These are phyloP conservation scores for Fusarium sp. DNA, from an alignment of 2,329 filamentous ascomycete species.

Conservation along the genomic window DNA sequence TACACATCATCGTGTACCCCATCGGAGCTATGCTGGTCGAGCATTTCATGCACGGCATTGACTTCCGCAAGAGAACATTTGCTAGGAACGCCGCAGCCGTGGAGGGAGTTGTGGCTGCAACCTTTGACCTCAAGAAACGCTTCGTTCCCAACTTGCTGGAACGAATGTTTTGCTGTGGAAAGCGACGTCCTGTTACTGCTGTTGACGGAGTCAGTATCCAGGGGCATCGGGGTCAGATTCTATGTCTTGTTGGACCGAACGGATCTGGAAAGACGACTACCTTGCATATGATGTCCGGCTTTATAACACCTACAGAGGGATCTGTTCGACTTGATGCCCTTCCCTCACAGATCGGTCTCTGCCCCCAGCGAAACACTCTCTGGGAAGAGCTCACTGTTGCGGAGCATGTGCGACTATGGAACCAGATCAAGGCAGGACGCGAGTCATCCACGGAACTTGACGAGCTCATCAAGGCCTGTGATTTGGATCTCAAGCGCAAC, in stretches of 20 bases:
- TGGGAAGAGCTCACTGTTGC: slow-evolving; percentile 75
- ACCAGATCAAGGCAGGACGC: slow-evolving; percentile 64
- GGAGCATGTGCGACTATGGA: slow-evolving; percentile 74
- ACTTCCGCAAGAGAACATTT: slow-evolving; percentile 46
- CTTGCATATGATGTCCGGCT: slow-evolving; percentile 74
- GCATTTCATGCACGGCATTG: slow-evolving; percentile 49
- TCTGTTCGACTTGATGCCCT: slow-evolving; percentile 68
- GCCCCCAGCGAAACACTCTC: slow-evolving; percentile 76
- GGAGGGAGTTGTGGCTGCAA: slow-evolving; percentile 25
- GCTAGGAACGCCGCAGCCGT: slow-evolving; percentile 28
- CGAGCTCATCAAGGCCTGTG: slow-evolving; percentile 67
- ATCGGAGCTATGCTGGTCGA: slow-evolving; percentile 50
- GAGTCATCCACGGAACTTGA: slow-evolving; percentile 61
- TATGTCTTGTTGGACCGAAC: slow-evolving; percentile 77
- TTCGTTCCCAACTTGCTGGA: slow-evolving; percentile 47
- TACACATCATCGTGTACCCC: slow-evolving; percentile 51
- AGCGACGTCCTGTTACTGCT: slow-evolving; percentile 57
- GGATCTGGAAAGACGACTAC: slow-evolving; percentile 79
- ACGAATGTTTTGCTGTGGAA: slow-evolving; percentile 46
- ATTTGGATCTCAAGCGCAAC: slow-evolving; percentile 68
- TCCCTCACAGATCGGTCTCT: slow-evolving; percentile 62
- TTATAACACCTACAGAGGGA: slow-evolving; percentile 70
- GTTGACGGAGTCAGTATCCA: slow-evolving; percentile 72
- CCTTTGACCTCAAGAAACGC: slow-evolving; percentile 47
- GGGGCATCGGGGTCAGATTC: slow-evolving; percentile 70